Percentiles rank a stretch among this genome's conserved stretches.
These are phyloP conservation scores for Venturiaceae sp. DNA, from an alignment of 2,329 filamentous ascomycete genomes.

Conservation along the genomic window DNA sequence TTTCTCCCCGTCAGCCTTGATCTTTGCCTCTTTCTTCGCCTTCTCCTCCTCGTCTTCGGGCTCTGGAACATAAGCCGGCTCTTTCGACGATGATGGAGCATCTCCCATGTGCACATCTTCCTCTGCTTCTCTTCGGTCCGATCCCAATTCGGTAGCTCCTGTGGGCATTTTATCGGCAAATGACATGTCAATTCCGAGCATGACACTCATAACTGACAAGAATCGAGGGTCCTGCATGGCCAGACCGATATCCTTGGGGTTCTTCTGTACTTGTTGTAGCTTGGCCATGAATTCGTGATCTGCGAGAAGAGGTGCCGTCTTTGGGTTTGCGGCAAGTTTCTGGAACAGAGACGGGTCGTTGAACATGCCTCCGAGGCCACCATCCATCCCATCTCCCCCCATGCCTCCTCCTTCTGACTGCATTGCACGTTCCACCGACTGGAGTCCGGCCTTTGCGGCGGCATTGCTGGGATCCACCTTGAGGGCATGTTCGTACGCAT, in stretches of 20 bases:
- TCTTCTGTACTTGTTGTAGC: slow-evolving; percentile 68
- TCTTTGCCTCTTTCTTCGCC: slow-evolving; percentile 84
- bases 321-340: slow-evolving; percentile 90
- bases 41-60: slow-evolving; percentile 72
- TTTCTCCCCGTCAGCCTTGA: slow-evolving; percentile 90
- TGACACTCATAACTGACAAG: slow-evolving; percentile 84
- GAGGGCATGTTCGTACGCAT: slow-evolving; percentile 89
- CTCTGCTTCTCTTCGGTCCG: slow-evolving; percentile 40
- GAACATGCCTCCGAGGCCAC: slow-evolving; percentile 85
- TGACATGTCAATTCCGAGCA: slow-evolving; percentile 89
- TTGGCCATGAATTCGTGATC: slow-evolving; percentile 87
- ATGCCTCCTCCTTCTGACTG: slow-evolving; percentile 61
- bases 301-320: slow-evolving; percentile 72
- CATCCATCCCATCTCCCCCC: slow-evolving; percentile 54
- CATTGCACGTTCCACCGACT: slow-evolving; percentile 79
- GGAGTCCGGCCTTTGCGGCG: slow-evolving; percentile 81
- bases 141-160: slow-evolving; percentile 23
- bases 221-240: slow-evolving; percentile 84
- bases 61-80: slow-evolving; percentile 55
- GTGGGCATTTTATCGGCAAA: slow-evolving; percentile 37
- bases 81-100: slow-evolving; percentile 33
- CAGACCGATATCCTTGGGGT: slow-evolving; percentile 65
- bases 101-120: slow-evolving; percentile 76
- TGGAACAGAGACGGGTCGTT: slow-evolving; percentile 81
- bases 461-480: slow-evolving; percentile 88